Evolutionary conservation across 345 rosid genomes (phyloP), one percentile per base, ranked within the genome.

Genomic region (Durio zibethinus): DNA sequence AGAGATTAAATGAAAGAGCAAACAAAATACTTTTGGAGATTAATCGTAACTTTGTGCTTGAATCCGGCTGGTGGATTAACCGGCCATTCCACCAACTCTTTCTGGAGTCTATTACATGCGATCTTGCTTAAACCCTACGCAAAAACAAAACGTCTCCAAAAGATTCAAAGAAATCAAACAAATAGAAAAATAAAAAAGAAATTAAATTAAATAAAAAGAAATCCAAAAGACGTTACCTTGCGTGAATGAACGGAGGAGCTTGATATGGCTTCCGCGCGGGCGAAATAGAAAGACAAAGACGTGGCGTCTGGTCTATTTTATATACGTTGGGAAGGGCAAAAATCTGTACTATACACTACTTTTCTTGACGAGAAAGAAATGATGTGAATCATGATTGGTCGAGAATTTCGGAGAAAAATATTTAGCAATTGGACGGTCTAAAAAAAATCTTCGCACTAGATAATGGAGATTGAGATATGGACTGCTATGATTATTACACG

Each of bases 51-150:
- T 82, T 84, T 88, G 84, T 85, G 96, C 67, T 89, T 87, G 79
- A 89, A 91, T 50, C 90, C 93, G 2, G 83, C 64, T 1, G 99
- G 98, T 72, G 99, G 97, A 84, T 87, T 92, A 85, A 85, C 89
- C 82, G 92, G 97, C 99, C 99, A 91, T 81, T 96, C 97, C 16
- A 84, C 85, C 21, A 96, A 90, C 92, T 96, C 99, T 73, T 96
- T 93, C 86, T 92, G 99, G 69, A 96, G 94, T 62, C 99, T 89
- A 79, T 96, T 93, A 85, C 91, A 85, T 38, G 99, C 98, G 83
- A 96, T 96, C 90, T 96, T 93, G 78, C 99, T 91, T 77, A 96
- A 85, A 73, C 80, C 87, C 98, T 90, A 76, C 70, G 54, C 78
- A 78, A 77, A 53, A 63, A 4, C n/a, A 59, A 14, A 21, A n/a